Evolutionary conservation across 1,139 yeast genomes (phyloP), one percentile per base, ranked within the genome.

Genomic region (Arxiozyma heterogenica): DNA sequence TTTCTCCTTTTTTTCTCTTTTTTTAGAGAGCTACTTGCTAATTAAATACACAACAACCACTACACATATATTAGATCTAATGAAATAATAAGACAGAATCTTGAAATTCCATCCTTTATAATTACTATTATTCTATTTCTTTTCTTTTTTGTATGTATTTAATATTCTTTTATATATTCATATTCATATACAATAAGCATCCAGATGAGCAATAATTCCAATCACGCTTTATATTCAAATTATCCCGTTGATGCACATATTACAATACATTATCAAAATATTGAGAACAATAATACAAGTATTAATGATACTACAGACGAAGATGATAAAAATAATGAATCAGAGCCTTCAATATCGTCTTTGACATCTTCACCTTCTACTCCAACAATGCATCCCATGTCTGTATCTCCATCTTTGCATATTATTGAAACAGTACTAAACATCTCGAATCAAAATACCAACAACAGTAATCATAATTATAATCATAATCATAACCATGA

Each of bases 371-470:
- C 30, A 4, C 25, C 45, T n/a, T 44, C 47, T 17, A 27, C 48
- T 15, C 21, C 20, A 15, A 12, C 8, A 9, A 38, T 43, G 20
- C 34, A 43, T 23, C 12, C 44, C 8, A n/a, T 7, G 8, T 50
- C 49, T 27, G n/a, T 44, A 18, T 27, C 23, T 22, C 39, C 52
- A n/a, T 25, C 27, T 22, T 46, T 41, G 11, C 41, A 46, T 46
- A 34, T 53, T 7, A 30, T 53, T 9, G 47, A 50, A 45, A 53
- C 55, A 2, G 53, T 53, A 12, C 30, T 53, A 8, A 47, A 53
- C 41, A 50, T 53, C 5, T 41, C 51, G 21, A 38, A 46, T 38
- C 49, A 46, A 22, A 38, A 21, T 27, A 2, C 30, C 5, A 11
- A 27, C 8, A 11, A 7, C 22, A 27, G 11, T 12, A 30, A 46